phyloP scores from a whole-genome alignment of 2,329 filamentous ascomycete species.

The Fusarium torreyae region DNA sequence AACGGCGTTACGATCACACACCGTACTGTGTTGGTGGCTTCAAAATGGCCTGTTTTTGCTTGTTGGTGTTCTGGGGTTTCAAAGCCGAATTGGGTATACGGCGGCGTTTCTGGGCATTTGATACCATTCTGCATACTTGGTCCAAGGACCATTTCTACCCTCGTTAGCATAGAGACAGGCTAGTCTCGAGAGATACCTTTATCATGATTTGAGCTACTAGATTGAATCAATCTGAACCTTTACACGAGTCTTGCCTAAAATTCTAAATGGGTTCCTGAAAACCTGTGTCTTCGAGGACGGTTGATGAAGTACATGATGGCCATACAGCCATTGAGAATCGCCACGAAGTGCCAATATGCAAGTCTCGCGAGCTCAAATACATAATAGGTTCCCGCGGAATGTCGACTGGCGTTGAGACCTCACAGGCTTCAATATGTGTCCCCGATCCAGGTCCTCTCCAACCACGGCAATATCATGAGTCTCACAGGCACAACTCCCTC shows the following conservation, averaged over 20 bases:
- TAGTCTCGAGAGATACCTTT: constrained; percentile 34
- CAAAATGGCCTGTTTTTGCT: constrained; percentile 18
- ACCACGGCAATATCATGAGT: not conserved
- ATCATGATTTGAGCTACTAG: constrained; percentile 15
- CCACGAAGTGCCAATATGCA: not conserved
- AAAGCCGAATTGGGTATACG: constrained; percentile 29
- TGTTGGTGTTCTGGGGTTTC: constrained; percentile 40
- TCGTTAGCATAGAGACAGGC: constrained; percentile 37
- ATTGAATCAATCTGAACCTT: constrained; percentile 29
- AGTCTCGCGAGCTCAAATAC: not conserved
- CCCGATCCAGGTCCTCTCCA: not conserved
- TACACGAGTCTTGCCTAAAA: not conserved
- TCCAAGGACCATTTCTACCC: constrained; percentile 39
- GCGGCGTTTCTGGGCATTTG: constrained; percentile 47
- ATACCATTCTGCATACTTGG: constrained; percentile 48
- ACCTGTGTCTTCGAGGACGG: not conserved
- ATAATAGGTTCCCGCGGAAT: no score
- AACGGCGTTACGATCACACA: constrained; percentile 26
- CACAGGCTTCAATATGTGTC: not conserved
- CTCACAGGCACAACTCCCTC: not conserved
- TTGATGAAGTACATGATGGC: not conserved
- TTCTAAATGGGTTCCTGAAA: not conserved
- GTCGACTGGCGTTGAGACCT: not conserved
- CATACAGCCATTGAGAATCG: not conserved
- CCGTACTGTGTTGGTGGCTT: constrained; percentile 17